phyloP scores from a whole-genome alignment of 768 basidiomycete genomes.

The Termitomyces sp. region DNA sequence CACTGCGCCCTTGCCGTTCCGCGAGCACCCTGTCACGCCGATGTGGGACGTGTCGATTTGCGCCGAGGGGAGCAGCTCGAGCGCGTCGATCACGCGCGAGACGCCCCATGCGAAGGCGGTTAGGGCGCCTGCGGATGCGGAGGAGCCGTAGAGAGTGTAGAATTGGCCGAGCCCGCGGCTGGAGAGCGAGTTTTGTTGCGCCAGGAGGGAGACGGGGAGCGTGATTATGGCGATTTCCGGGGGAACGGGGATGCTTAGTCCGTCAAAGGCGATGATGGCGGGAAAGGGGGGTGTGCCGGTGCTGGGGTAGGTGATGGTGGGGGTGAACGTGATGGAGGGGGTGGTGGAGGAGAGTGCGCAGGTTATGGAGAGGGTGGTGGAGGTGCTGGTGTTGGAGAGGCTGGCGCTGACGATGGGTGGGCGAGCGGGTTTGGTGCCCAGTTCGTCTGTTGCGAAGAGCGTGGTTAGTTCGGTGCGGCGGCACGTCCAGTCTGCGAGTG shows the following conservation, averaged over 20 bases:
- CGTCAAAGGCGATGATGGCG: conserved; percentile 49
- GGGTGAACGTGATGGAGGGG: conserved; percentile 45
- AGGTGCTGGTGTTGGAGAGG: conserved; percentile 26
- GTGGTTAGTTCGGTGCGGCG: conserved; percentile 44
- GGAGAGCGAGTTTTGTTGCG: conserved; percentile 37
- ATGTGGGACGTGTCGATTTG: conserved; percentile 46
- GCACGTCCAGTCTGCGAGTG: conserved; percentile 47
- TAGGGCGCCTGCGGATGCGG: conserved; percentile 47
- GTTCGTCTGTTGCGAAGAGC: conserved; percentile 49
- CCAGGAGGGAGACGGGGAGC: conserved; percentile 53
- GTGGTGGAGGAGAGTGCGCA: conserved; percentile 35
- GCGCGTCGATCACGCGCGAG: conserved; percentile 57
- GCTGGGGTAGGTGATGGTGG: conserved; percentile 42
- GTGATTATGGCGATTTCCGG: conserved; percentile 40
- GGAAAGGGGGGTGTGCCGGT: conserved; percentile 43
- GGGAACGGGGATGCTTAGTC: conserved; percentile 35
- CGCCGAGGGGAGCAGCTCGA: conserved; percentile 44
- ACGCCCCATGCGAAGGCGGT: conserved; percentile 63
- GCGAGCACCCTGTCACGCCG: conserved; percentile 57
- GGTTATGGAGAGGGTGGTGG: conserved; percentile 40
- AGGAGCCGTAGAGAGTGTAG: conserved; percentile 50
- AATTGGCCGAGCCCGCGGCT: conserved; percentile 56
- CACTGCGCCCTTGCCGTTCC: conserved; percentile 59
- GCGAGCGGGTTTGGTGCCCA: conserved; percentile 45
- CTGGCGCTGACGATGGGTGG: conserved; percentile 42